phyloP scores from a whole-genome alignment of 768 basidiomycete species.

The Tricholoma furcatifolium region DNA sequence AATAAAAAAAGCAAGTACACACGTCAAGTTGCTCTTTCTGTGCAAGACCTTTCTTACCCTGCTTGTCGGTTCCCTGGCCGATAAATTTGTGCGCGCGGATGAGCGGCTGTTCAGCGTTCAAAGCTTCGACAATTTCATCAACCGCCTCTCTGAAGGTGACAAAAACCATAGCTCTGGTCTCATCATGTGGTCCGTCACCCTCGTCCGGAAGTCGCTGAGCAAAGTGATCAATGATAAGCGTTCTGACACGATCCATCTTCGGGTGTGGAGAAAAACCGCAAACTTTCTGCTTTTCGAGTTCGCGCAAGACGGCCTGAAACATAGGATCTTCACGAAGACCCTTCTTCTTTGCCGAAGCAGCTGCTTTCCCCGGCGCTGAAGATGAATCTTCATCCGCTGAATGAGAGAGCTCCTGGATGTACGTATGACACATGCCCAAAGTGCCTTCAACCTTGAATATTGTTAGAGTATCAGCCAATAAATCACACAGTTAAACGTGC shows the following conservation, averaged over 20 bases:
- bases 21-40: conserved; percentile 94
- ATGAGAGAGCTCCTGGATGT: conserved; percentile 46
- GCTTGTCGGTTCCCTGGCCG: conserved; percentile 84
- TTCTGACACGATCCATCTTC: conserved; percentile 85
- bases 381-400: conserved; percentile 35
- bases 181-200: conserved; percentile 28
- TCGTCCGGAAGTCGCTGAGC: conserved; percentile 46
- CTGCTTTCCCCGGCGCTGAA: conserved; percentile 33
- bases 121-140: conserved; percentile 81
- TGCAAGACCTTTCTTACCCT: conserved; percentile 82
- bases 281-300: conserved; percentile 59
- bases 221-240: conserved; percentile 80
- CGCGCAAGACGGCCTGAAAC: conserved; percentile 65
- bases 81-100: conserved; percentile 85
- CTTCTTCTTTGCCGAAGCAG: conserved; percentile 39
- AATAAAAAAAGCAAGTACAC: conserved; percentile 14
- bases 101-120: conserved; percentile 75
- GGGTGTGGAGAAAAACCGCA: conserved; percentile 73
- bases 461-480: background rate
- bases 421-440: conserved; percentile 71
- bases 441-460: conserved; percentile 75
- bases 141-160: conserved; percentile 88
- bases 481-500: background rate
- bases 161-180: conserved; percentile 92
- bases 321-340: conserved; percentile 49